Evolutionary conservation across 768 basidiomycete species (phyloP), one percentile per base, ranked within the genome.

Genomic region (Russula sp.): DNA sequence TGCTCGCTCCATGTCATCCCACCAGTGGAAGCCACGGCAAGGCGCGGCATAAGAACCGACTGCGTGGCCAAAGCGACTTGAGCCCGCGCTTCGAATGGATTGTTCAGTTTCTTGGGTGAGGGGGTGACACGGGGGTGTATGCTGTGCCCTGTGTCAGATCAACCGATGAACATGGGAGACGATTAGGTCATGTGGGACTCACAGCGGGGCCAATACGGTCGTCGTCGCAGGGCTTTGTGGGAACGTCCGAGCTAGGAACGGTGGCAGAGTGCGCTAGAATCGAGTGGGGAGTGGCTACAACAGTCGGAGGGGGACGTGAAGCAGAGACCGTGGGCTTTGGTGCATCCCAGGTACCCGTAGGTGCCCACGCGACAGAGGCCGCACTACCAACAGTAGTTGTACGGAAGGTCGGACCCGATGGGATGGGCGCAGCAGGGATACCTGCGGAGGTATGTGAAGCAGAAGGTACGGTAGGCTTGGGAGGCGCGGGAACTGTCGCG

Each of bases 1-100:
- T 95, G 81, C 73, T 98, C 90, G 62, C 83, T 89, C 96, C 96
- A 98, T 0, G 95, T 96, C 65, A 96, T 73, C 73, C 93, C 95
- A 77, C 91, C 91, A 0, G 77, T 62, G 0, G 80, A 83, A 22
- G 76, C 55, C 2, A 76, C 56, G 1, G 66, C 20, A 39, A 57
- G 0, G 57, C 67, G 61, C 66, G 8, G 70, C 67, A n/a, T 66
- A 66, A 75, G 63, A n/a, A 75, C n/a, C n/a, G 73, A 34, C 42
- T 71, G 66, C 31, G 75, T 68, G 53, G 59, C 10, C 40, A 61
- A 42, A 47, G 57, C 27, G 18, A 55, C 55, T 48, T 60, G 65
- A 4, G 47, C 27, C 9, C 76, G 75, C n/a, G 77, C 66, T 61
- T 84, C 84, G 68, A 93, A 93, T 1, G 89, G 89, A 71, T 94